These are phyloP conservation scores for Leccinum disarticulatum DNA, from an alignment of 768 basidiomycete genomes.

Conservation along the genomic window DNA sequence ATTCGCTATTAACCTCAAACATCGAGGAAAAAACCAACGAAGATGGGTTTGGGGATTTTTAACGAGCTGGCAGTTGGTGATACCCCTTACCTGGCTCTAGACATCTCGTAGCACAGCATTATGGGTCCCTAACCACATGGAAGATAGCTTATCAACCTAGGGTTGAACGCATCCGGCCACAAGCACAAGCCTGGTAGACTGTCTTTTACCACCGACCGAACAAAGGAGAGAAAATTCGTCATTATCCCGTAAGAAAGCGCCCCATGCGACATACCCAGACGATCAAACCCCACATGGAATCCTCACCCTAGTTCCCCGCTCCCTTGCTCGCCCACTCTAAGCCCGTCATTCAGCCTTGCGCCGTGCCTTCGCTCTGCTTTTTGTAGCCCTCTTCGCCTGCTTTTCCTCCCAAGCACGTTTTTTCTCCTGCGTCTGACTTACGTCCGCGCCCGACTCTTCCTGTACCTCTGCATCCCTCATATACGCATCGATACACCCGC, in stretches of 20 bases:
- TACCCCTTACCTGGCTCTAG: background rate
- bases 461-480: constrained; percentile 44
- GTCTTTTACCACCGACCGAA: background rate
- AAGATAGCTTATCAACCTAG: background rate
- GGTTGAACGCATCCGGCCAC: background rate
- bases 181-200: background rate
- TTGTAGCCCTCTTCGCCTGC: constrained; percentile 38
- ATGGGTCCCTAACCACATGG: background rate
- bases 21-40: background rate
- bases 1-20: background rate
- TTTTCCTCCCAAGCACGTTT: constrained; percentile 50
- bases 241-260: constrained; percentile 5
- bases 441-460: constrained; percentile 51
- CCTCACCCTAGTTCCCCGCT: background rate
- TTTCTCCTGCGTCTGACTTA: constrained; percentile 73
- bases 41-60: background rate
- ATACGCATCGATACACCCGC: constrained; percentile 61
- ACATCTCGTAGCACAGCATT: background rate
- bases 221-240: background rate
- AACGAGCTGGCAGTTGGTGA: background rate
- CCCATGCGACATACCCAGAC: constrained; percentile 12
- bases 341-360: constrained; percentile 21
- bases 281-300: background rate
- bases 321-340: background rate
- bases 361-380: constrained; percentile 29